Evolutionary conservation across 108 stramenopile genomes (phyloP).

Genomic region (Cyclotella sp.): DNA sequence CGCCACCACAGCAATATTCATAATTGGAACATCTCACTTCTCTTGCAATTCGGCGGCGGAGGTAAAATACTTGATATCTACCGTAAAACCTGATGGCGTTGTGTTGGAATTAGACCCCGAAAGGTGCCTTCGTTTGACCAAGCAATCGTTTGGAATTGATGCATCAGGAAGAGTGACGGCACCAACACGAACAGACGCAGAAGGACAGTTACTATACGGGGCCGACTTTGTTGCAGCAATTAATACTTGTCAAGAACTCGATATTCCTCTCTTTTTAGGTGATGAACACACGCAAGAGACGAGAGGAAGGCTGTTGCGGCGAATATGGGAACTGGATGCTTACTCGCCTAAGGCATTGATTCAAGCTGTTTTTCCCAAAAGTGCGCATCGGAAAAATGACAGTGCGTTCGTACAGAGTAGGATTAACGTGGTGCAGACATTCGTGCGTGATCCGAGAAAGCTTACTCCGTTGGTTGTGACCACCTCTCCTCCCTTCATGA

Average conservation of each 20-base stretch:
- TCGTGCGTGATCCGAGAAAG: conserved; percentile 55
- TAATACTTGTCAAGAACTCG: conserved; percentile 48
- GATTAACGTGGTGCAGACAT: conserved; percentile 50
- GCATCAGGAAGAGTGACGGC: conserved; percentile 5
- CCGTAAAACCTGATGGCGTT: conserved; percentile 58
- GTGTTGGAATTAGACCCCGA: conserved; percentile 67
- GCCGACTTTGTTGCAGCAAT: conserved; percentile 62
- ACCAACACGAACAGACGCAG: neutral
- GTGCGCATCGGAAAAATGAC: conserved; percentile 2
- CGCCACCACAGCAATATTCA: conserved; percentile 29
- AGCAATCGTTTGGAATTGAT: conserved; percentile 47
- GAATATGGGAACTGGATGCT: conserved; percentile 33
- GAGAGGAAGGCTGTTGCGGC: conserved; percentile 31
- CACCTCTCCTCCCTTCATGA: conserved; percentile 39
- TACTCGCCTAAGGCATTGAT: conserved; percentile 49
- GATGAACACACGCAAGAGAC: conserved; percentile 65
- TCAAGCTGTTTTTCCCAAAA: conserved; percentile 25
- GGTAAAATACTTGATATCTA: conserved; percentile 50
- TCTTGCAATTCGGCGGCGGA: conserved; percentile 57
- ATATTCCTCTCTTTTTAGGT: conserved; percentile 62
- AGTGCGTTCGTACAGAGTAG: neutral
- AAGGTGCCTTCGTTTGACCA: conserved; percentile 57
- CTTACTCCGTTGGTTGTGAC: conserved; percentile 49
- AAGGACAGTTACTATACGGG: conserved; percentile 45
- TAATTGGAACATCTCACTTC: conserved; percentile 68